A percentile compares a stretch with the other conserved stretches of the same genome.
Evolutionary conservation across 164 flowering plant species (phyloP).

Genomic region (Vitis riparia): DNA sequence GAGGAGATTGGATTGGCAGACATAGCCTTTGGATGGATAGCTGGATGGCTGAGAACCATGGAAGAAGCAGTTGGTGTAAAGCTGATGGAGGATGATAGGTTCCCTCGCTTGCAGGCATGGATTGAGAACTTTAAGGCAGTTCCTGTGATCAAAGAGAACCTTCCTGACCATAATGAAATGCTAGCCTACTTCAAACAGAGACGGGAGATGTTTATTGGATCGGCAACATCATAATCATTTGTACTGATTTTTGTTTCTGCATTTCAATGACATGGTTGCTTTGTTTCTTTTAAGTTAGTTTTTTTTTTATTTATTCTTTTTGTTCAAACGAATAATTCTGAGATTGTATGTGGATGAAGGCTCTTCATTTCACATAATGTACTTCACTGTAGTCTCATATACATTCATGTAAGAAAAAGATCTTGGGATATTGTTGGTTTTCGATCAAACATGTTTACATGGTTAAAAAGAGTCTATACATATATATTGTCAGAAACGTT

Average conservation of each 20-base stretch:
- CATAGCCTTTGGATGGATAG: constrained; percentile 33
- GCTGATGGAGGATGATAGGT: constrained; percentile 18
- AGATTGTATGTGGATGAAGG: no score
- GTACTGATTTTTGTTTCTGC: not conserved
- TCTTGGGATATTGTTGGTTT: no score
- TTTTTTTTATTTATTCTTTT: not conserved
- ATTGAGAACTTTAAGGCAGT: constrained; percentile 22
- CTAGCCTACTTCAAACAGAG: constrained; percentile 9
- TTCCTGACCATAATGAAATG: constrained; percentile 25
- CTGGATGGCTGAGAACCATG: constrained; percentile 21
- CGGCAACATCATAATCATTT: not conserved
- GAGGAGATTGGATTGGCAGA: constrained; percentile 35
- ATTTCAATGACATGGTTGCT: not conserved
- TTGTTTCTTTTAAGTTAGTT: not conserved
- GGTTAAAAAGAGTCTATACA: no score
- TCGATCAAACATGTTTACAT: no score
- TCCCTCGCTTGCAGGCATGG: constrained; percentile 39
- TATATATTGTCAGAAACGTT: no score
- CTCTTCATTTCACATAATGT: no score
- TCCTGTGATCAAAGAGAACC: constrained; percentile 31
- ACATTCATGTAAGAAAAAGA: no score
- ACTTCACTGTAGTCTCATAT: no score
- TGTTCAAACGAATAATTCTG: not conserved
- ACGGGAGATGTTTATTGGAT: constrained; percentile 15
- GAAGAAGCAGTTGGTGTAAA: constrained; percentile 28